Evolutionary conservation across 768 basidiomycete genomes (phyloP), one percentile per base, ranked within the genome.

Genomic region (Candolleomyces eurysporus): DNA sequence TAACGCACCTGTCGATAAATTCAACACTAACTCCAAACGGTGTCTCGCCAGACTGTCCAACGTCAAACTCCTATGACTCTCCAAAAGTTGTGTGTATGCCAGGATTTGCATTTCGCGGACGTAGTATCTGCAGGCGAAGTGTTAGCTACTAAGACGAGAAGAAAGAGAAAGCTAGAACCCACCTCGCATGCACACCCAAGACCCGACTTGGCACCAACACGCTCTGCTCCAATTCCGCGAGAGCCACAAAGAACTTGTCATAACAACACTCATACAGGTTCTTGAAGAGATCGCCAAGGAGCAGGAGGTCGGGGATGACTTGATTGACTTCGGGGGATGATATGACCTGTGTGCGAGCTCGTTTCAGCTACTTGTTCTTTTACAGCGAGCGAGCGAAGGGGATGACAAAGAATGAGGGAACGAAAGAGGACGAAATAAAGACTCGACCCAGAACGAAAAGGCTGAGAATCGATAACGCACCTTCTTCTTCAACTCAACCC

Each of bases 41-140:
- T n/a, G 92, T 1, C 81, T 76, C 53, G 86, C 84, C 64, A 98
- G 83, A 66, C 91, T 92, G 56, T 94, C 89, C 21, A 99, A 78
- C 1, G 96, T 98, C 48, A 98, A 80, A 59, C 89, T 91, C 43
- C 89, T 84, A 72, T 98, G 98, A 11, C 85, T 88, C 71, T 98
- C 93, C n/a, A 99, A 79, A 5, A 98, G 80, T 68, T 98, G 96
- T 30, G 82, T 77, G 76, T 97, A 98, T 0, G 96, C 95, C 19
- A 91, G 86, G 65, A 98, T 94, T 39, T 96, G 88, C 92, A 98
- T 94, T 74, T 98, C 96, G 61, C 96, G 89, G 32, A 95, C 83
- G 72, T 97, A 98, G 78, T 81, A 96, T 8, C 92, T 98, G 97
- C 0, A n/a, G n/a, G n/a, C n/a, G n/a, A n/a, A n/a, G n/a, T n/a